Evolutionary conservation across 371 early-diverging fungal species (phyloP).

Genomic region (Lichtheimia hyalospora): DNA sequence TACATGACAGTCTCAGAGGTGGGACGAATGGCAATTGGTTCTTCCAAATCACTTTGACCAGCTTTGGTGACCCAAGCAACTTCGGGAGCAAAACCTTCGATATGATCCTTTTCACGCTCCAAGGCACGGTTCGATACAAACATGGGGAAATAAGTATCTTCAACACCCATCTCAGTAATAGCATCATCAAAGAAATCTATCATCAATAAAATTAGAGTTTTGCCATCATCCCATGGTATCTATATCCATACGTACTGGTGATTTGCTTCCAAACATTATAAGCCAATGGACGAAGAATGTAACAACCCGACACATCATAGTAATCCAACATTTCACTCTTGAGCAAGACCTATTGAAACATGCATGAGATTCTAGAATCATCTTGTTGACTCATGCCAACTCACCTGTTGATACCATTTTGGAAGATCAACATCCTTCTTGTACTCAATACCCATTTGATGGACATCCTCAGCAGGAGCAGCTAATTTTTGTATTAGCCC

Average conservation of each 20-base stretch:
- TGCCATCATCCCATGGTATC: not conserved
- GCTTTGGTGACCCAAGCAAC: slow-evolving; percentile 99
- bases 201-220: not conserved
- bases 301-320: slow-evolving; percentile 99
- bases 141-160: slow-evolving; percentile 99
- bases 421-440: slow-evolving; percentile 95
- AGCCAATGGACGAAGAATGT: slow-evolving; percentile 98
- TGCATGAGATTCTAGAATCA: not conserved
- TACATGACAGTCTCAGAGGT: slow-evolving; percentile 99
- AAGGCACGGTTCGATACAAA: slow-evolving; percentile 93
- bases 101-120: slow-evolving; percentile 98
- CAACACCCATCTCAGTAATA: slow-evolving; percentile 94
- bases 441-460: slow-evolving; percentile 90
- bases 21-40: slow-evolving; percentile 99
- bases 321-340: slow-evolving; percentile 99
- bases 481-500: no score
- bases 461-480: slow-evolving; percentile 45
- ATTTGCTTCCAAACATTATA: slow-evolving; percentile 98
- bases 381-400: not conserved
- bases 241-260: slow-evolving; percentile 61
- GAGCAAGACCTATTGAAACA: slow-evolving; percentile 65
- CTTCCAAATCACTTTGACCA: slow-evolving; percentile 91
- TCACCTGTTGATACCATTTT: slow-evolving; percentile 93
- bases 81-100: slow-evolving; percentile 99
- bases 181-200: slow-evolving; percentile 88